A percentile compares a stretch with the other conserved stretches of the same genome.
Conservation (phyloP, 768 basidiomycete genomes). For the Suillus clintonianus region DNA sequence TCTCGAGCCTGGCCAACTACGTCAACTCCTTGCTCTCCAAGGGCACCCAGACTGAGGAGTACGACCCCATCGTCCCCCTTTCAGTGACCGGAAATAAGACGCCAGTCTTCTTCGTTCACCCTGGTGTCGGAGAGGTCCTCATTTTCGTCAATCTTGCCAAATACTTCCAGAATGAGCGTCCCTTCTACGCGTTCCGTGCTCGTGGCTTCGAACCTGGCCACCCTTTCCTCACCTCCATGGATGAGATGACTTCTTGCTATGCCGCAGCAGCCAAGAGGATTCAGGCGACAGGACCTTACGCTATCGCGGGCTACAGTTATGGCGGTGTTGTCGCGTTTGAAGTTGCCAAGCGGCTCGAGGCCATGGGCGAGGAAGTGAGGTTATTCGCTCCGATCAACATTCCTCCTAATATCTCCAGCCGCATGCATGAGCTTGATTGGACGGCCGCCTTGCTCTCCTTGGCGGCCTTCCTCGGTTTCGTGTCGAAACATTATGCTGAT, state of each 20-base stretch:
- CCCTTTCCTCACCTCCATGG: slow-evolving; percentile 28
- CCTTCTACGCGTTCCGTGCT: slow-evolving; percentile 40
- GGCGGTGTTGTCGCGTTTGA: slow-evolving; percentile 41
- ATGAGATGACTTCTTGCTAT: slow-evolving; percentile 36
- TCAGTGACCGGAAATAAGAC: slow-evolving; percentile 39
- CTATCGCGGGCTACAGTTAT: slow-evolving; percentile 39
- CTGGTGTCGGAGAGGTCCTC: slow-evolving; percentile 43
- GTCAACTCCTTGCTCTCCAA: slow-evolving; percentile 28
- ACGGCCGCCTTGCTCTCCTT: slow-evolving; percentile 42
- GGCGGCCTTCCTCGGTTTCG: slow-evolving; percentile 40
- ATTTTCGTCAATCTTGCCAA: slow-evolving; percentile 45
- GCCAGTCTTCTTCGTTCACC: slow-evolving; percentile 45
- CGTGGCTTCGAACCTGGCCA: slow-evolving; percentile 38
- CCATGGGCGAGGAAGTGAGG: slow-evolving; percentile 27
- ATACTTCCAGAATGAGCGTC: slow-evolving; percentile 40
- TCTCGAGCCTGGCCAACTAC: slow-evolving; percentile 32
- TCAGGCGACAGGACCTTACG: slow-evolving; percentile 36
- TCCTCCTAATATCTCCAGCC: slow-evolving; percentile 38
- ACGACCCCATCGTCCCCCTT: slow-evolving; percentile 44
- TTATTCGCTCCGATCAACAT: slow-evolving; percentile 39
- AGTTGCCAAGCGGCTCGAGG: slow-evolving; percentile 33
- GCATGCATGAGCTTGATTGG: slow-evolving; percentile 44
- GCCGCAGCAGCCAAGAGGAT: slow-evolving; percentile 27
- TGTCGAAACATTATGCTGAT: slow-evolving; percentile 23
- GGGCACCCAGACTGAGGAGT: slow-evolving; percentile 21